Evolutionary conservation across 192 early-diverging fungal genomes (phyloP).

Genomic region (Coemansia sp.): DNA sequence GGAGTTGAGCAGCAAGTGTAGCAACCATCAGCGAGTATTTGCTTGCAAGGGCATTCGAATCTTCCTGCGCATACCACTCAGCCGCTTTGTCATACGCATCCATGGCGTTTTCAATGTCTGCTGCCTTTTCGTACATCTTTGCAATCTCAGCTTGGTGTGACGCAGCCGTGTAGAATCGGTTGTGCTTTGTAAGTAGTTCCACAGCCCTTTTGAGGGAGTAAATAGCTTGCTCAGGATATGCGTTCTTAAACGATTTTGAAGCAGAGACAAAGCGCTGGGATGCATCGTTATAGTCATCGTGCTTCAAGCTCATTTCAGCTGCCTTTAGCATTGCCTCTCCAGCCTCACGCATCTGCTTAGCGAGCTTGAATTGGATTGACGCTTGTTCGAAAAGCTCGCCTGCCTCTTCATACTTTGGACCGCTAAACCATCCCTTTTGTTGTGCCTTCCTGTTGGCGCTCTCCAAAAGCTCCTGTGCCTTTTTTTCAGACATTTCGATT

Average conservation of each 20-base stretch:
- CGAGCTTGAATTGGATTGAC: conserved; percentile 89
- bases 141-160: conserved; percentile 93
- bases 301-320: conserved; percentile 73
- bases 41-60: conserved; percentile 87
- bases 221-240: conserved; percentile 77
- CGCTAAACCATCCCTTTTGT: conserved; percentile 66
- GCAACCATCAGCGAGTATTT: conserved; percentile 91
- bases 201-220: conserved; percentile 76
- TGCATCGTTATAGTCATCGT: conserved; percentile 85
- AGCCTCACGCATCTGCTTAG: conserved; percentile 88
- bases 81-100: conserved; percentile 88
- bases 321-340: conserved; percentile 91
- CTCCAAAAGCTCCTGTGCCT: conserved; percentile 56
- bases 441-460: conserved; percentile 73
- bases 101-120: conserved; percentile 77
- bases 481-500: conserved; percentile 27
- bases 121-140: conserved; percentile 84
- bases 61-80: conserved; percentile 92
- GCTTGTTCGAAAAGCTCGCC: conserved; percentile 91
- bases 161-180: conserved; percentile 88
- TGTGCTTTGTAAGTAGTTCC: conserved; percentile 75
- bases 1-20: conserved; percentile 83
- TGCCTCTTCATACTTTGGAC: conserved; percentile 93
- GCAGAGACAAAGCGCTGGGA: conserved; percentile 81
- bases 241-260: conserved; percentile 88